Base-by-base conservation (phyloP, 2,329 filamentous ascomycete genomes). In the Botrytis cinerea region DNA sequence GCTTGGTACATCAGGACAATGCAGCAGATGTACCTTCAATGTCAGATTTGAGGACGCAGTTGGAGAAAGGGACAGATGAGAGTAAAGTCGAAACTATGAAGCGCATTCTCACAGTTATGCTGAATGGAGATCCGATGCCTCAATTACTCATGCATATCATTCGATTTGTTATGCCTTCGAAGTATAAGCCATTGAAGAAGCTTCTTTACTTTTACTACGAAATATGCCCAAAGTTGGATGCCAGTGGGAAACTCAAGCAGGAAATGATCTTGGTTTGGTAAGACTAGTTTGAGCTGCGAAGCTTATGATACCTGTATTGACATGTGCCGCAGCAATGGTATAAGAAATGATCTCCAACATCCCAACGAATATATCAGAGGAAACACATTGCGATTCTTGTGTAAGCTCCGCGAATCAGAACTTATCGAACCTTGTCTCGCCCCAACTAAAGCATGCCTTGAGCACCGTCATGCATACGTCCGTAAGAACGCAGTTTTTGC, bases 201-300 rank as follows among this genome's bases (percentile, higher is more conserved):
- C 88, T 99, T 75, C 89, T 99, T 73, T 99, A 99, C 85, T 96
- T 99, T 84, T 99, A 99, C 86, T 98, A 98, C 83, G 96, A 99
- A 85, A 96, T 98, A 82, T 98, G 96, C 83, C 96, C 95, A 59
- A 99, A 99, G 86, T 91, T 94, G 74, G 96, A 99, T 83, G 87
- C 91, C 71, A 91, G 87, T 81, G 96, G 96, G 81, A 99, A 98
- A 88, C 86, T 99, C 77, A 98, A 98, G 87, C 96, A 99, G 85
- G 96, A 99, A 85, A 98, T 98, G 94, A 99, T 99, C 83, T 86
- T 99, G 81, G 96, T 99, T 80, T 99, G 96, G 95, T 98, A 87
- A 82, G 83, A 79, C 61, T 60, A 38, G 32, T 48, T 20, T 63
- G 40, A 62, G n/a, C 46, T 72, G 72, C 70, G 54, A 71, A 35